phyloP scores from a whole-genome alignment of 768 basidiomycete species.

The Amanita pseudoporphyria region DNA sequence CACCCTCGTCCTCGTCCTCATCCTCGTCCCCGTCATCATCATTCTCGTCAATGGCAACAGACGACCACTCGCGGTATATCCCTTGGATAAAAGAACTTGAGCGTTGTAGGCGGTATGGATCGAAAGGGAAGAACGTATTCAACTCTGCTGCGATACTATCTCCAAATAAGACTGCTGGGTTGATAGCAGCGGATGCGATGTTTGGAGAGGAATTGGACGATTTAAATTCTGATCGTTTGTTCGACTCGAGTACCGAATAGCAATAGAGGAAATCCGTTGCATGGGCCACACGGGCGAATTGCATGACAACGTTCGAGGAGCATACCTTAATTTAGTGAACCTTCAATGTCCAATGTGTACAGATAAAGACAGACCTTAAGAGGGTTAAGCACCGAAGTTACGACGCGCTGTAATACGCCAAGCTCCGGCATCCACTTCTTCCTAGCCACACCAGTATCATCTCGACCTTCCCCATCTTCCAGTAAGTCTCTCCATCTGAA shows the following conservation, averaged over 20 bases:
- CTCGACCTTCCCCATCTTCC: conserved; percentile 48
- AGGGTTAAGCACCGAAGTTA: conserved; percentile 81
- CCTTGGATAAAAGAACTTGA: conserved; percentile 69
- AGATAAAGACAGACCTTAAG: conserved; percentile 52
- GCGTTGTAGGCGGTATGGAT: conserved; percentile 86
- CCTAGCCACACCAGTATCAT: conserved; percentile 20
- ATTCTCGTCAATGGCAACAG: conserved; percentile 69
- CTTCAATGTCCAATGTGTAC: not conserved
- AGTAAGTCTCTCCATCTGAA: conserved; percentile 91
- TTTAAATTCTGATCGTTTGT: conserved; percentile 53
- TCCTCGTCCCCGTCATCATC: conserved; percentile 60
- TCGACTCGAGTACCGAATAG: conserved; percentile 86
- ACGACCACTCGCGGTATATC: conserved; percentile 86
- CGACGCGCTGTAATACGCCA: conserved; percentile 65
- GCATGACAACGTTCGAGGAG: conserved; percentile 80
- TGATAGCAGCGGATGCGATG: conserved; percentile 7
- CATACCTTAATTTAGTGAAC: conserved; percentile 49
- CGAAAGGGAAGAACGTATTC: conserved; percentile 96
- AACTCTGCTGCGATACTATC: conserved; percentile 53
- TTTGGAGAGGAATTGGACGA: conserved; percentile 9
- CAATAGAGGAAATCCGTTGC: conserved; percentile 90
- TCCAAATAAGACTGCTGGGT: conserved; percentile 18
- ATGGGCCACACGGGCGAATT: conserved; percentile 91
- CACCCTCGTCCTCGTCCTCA: conserved; percentile 36
- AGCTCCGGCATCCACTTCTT: conserved; percentile 79